These are phyloP conservation scores for Lactarius hatsudake DNA, from an alignment of 768 basidiomycete species.

Conservation along the genomic window DNA sequence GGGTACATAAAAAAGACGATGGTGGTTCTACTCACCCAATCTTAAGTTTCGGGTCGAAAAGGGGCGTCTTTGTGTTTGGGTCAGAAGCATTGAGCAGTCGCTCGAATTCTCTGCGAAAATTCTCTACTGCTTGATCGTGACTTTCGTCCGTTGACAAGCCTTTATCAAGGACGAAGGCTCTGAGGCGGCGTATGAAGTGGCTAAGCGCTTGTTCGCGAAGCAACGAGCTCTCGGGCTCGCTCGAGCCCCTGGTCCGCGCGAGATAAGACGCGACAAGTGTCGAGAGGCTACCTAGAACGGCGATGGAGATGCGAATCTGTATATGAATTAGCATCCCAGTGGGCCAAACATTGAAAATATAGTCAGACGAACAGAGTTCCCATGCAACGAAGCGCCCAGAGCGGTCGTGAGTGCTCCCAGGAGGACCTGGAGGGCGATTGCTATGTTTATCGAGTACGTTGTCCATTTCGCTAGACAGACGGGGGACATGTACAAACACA, in stretches of 20 bases:
- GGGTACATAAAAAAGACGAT: background rate
- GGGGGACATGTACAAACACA: background rate
- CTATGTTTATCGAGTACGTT: slow-evolving; percentile 27
- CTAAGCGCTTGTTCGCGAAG: slow-evolving; percentile 58
- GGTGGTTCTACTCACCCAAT: background rate
- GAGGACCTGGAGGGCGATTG: slow-evolving; percentile 30
- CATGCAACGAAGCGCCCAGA: slow-evolving; percentile 21
- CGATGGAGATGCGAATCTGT: slow-evolving; percentile 38
- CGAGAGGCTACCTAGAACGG: slow-evolving; percentile 51
- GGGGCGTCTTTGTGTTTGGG: background rate
- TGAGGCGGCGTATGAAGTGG: slow-evolving; percentile 58
- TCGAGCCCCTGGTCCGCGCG: slow-evolving; percentile 64
- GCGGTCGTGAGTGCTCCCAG: slow-evolving; percentile 31
- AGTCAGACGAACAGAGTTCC: slow-evolving; percentile 12
- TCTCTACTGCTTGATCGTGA: slow-evolving; percentile 38
- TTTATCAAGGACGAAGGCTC: slow-evolving; percentile 55
- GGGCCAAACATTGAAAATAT: background rate
- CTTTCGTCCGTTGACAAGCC: slow-evolving; percentile 36
- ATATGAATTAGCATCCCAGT: background rate
- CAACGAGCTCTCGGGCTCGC: slow-evolving; percentile 63
- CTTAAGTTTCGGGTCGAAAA: background rate
- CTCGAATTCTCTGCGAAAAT: slow-evolving; percentile 43
- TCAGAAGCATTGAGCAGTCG: slow-evolving; percentile 35
- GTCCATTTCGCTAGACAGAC: background rate
- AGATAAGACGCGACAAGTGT: slow-evolving; percentile 70